Evolutionary conservation across 805 yeast species (phyloP).

Genomic region (Dipodascus albidus): DNA sequence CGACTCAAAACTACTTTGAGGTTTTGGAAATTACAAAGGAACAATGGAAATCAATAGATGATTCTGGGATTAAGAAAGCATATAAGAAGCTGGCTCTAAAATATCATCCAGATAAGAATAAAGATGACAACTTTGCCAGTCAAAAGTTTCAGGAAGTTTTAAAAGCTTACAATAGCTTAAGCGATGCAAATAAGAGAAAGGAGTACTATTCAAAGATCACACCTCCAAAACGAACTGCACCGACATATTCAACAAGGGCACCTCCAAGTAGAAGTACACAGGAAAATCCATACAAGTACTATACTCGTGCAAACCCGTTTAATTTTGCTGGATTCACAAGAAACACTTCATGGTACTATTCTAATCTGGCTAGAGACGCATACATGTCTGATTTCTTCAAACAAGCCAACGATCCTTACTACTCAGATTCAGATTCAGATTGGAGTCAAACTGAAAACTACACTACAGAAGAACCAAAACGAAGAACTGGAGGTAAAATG

Average conservation of each 20-base stretch:
- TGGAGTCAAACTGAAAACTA: too few relatives aligned
- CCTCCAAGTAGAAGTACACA: neutral
- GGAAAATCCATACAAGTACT: neutral
- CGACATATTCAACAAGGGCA: neutral
- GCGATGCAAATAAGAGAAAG: neutral
- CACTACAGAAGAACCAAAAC: too few relatives aligned
- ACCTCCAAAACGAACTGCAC: neutral
- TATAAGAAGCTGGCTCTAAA: constrained; percentile 87
- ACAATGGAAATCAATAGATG: neutral
- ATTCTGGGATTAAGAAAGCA: constrained; percentile 38
- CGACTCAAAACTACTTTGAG: neutral
- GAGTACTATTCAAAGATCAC: neutral
- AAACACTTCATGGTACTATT: neutral
- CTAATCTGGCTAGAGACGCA: neutral
- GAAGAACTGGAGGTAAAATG: neutral
- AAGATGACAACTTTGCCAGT: constrained; percentile 62
- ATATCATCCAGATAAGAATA: constrained; percentile 95
- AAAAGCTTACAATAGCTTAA: neutral
- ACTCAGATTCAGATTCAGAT: too few relatives aligned
- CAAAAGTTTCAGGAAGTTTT: neutral
- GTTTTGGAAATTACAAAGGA: neutral
- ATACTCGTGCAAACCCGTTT: neutral
- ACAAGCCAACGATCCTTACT: neutral
- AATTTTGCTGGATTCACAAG: neutral
- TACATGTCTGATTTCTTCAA: neutral